Percentiles rank a stretch among this genome's conserved stretches.
These are phyloP conservation scores for Hanseniaspora sp. DNA, from an alignment of 1,139 yeast genomes.

Conservation along the genomic window DNA sequence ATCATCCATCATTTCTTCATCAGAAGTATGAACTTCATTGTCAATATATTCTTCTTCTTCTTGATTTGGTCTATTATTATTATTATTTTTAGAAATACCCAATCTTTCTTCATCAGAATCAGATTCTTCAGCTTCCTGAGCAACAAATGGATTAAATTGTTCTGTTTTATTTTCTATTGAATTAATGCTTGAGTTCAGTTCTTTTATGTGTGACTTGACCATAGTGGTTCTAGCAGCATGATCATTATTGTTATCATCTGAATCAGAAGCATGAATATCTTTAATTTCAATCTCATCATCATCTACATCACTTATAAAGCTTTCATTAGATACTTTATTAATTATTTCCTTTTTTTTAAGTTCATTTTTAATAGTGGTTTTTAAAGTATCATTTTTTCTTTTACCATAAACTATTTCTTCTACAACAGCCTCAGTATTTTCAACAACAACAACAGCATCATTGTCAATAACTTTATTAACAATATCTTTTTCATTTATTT, in stretches of 20 bases:
- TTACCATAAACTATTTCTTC: constrained; percentile 14
- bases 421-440: constrained; percentile 15
- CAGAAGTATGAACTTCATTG: constrained; percentile 11
- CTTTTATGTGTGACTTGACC: not conserved
- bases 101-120: constrained; percentile 16
- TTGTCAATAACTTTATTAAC: constrained; percentile 1
- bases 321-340: constrained; percentile 18
- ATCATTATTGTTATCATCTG: too few species aligned
- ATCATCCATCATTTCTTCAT: constrained; percentile 12
- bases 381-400: constrained; percentile 12
- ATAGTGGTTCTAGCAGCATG: too few species aligned
- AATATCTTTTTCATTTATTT: constrained; percentile 14
- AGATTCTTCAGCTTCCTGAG: constrained; percentile 17
- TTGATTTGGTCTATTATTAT: constrained; percentile 14
- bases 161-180: constrained; percentile 17
- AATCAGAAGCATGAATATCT: not conserved
- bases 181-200: too few species aligned
- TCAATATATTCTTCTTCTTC: constrained; percentile 18
- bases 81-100: not conserved
- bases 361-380: constrained; percentile 17
- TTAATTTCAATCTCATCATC: constrained; percentile 14
- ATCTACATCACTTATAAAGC: constrained; percentile 14
- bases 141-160: constrained; percentile 20
- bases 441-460: not conserved
- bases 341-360: constrained; percentile 16